Base-by-base conservation (phyloP, 768 basidiomycete genomes). In the Rhodosporidiobolus odoratus region DNA sequence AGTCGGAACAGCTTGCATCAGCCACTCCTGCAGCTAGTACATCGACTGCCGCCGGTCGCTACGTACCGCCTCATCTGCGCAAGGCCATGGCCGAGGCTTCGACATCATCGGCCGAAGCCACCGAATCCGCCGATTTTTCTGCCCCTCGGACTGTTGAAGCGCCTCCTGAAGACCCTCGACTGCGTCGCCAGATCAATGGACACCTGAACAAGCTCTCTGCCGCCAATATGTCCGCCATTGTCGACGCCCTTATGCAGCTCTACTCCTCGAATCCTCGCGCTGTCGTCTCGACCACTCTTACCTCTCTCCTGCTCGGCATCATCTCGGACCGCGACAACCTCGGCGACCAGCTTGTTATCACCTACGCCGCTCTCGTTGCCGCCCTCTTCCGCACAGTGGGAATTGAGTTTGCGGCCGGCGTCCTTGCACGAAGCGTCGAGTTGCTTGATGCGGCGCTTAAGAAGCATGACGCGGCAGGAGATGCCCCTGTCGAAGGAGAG, bases 11-110 rank as follows among this genome's bases (percentile, higher is more conserved):
- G 25, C 52, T 8, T 8, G 63, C 56, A 30, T 25, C 53, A n/a
- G 45, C 52, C 21, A 35, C 52, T 5, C 27, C 52, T 30, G 17
- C 52, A 30, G 37, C 35, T 5, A n/a, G 60, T 12, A 48, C 67
- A 23, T 35, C 71, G 23, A 4, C 68, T 1, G 21, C 54, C 30
- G n/a, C 40, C 2, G 59, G 65, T 9, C 83, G 84, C 34, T 96
- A 95, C 77, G 79, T 93, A n/a, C 92, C 92, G 1, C 92, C 93
- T 2, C 87, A 90, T 75, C 80, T 92, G 4, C 85, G 91, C 45
- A 53, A 66, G 57, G 61, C 68, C 4, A 48, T 38, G n/a, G 58
- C 63, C 8, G 43, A 48, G 15, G 35, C 62, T n/a, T n/a, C n/a
- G n/a, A n/a, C n/a, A n/a, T n/a, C n/a, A n/a, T n/a, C n/a, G 2